A percentile compares a stretch with the other conserved stretches of the same genome.
Conservation (phyloP, 768 basidiomycete species). For the Rhodotorula babjevae region DNA sequence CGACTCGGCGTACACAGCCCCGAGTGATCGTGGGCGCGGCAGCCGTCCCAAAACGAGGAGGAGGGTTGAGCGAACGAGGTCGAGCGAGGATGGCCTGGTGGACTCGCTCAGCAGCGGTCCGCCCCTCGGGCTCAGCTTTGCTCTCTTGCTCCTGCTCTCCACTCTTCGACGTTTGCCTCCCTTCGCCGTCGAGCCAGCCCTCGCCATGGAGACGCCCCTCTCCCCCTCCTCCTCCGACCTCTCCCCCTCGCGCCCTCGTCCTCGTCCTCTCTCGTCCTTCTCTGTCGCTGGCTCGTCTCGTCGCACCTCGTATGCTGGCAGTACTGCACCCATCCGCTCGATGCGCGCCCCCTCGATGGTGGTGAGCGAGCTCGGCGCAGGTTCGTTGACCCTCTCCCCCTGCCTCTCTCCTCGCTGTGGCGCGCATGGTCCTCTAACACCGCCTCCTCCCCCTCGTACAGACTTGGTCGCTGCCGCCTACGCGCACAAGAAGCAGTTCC, state of each 20-base stretch:
- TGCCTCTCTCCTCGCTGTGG: too few relatives aligned
- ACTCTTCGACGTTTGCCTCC: not conserved
- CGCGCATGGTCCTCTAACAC: too few relatives aligned
- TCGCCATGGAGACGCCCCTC: not conserved
- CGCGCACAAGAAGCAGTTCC: constrained; percentile 15
- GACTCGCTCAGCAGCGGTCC: too few relatives aligned
- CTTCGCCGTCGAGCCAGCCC: too few relatives aligned
- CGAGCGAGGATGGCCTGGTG: too few relatives aligned
- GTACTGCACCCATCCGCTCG: not conserved
- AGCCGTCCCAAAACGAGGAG: not conserved
- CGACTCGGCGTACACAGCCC: not conserved
- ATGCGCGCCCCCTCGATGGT: constrained; percentile 1
- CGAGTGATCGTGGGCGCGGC: not conserved
- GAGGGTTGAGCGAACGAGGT: not conserved
- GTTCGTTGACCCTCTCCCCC: not conserved
- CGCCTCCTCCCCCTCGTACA: not conserved
- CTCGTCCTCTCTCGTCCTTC: not conserved
- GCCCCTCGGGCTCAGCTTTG: not conserved
- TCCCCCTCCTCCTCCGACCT: not conserved
- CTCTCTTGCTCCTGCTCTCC: not conserved
- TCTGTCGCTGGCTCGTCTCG: not conserved
- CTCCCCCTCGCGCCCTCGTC: too few relatives aligned
- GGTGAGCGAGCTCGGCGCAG: constrained; percentile 12
- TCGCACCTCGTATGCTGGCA: constrained; percentile 1
- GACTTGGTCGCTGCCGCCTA: constrained; percentile 8